These are phyloP conservation scores for Diophrys appendiculata DNA, from an alignment of 73 alveolate species.

Conservation along the genomic window DNA sequence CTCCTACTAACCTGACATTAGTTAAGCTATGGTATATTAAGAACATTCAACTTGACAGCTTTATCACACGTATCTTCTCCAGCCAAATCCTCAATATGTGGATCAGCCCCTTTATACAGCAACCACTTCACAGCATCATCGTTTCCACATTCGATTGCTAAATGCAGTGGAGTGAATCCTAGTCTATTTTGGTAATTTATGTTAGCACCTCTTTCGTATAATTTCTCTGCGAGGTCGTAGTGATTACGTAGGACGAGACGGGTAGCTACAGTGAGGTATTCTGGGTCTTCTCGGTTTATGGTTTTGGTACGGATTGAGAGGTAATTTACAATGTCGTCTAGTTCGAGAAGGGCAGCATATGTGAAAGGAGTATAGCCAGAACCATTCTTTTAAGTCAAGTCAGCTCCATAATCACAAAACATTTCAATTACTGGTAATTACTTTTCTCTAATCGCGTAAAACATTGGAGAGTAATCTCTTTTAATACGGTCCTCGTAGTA, in stretches of 20 bases:
- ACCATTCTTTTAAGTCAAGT: too few species aligned
- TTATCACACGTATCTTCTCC: conserved; percentile 60
- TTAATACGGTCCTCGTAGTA: conserved; percentile 40
- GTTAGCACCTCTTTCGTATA: conserved; percentile 32
- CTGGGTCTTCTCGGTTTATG: background rate
- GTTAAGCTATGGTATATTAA: background rate
- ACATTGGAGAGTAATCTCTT: conserved; percentile 2
- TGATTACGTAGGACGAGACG: conserved; percentile 13
- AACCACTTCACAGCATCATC: conserved; percentile 34
- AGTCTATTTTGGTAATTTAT: conserved; percentile 27
- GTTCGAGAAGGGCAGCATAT: too few species aligned
- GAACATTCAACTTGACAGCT: conserved; percentile 1
- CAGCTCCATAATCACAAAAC: too few species aligned
- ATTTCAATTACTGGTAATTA: too few species aligned
- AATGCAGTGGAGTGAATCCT: conserved; percentile 38
- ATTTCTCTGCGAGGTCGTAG: conserved; percentile 20
- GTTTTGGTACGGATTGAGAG: background rate
- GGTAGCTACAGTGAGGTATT: background rate
- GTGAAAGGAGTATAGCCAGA: too few species aligned
- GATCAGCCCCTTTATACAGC: conserved; percentile 31
- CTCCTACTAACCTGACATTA: background rate
- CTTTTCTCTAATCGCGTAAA: background rate
- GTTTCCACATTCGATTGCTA: conserved; percentile 20
- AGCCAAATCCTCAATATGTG: conserved; percentile 40
- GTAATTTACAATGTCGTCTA: background rate